These are phyloP conservation scores for Letharia lupina DNA, from an alignment of 495 filamentous ascomycete species.

Conservation along the genomic window DNA sequence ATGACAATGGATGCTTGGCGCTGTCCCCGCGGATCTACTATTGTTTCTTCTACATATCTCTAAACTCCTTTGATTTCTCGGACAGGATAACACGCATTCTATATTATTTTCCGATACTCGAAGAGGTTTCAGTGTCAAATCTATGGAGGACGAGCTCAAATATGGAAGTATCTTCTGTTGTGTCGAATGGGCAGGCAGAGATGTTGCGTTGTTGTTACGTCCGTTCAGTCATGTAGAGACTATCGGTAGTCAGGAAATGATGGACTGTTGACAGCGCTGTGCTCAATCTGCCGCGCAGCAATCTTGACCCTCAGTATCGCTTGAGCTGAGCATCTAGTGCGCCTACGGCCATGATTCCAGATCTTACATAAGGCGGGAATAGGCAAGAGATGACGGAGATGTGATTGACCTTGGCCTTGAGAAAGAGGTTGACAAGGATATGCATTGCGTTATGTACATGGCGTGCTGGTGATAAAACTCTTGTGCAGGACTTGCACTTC, in stretches of 20 bases:
- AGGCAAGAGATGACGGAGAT: neutral
- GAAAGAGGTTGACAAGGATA: neutral
- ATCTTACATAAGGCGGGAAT: neutral
- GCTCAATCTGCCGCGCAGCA: slow-evolving; percentile 19
- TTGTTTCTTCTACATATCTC: neutral
- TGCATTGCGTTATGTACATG: slow-evolving; percentile 14
- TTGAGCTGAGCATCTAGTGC: slow-evolving; percentile 14
- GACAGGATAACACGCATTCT: neutral
- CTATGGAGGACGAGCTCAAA: too few relatives aligned
- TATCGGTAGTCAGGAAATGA: slow-evolving; percentile 2
- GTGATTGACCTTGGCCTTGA: neutral
- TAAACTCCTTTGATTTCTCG: neutral
- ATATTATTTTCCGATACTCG: neutral
- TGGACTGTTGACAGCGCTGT: slow-evolving; percentile 18
- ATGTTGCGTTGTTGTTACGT: slow-evolving; percentile 20
- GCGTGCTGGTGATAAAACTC: neutral
- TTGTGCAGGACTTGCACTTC: neutral
- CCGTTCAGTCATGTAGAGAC: neutral
- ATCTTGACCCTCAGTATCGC: slow-evolving; percentile 14
- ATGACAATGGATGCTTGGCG: slow-evolving; percentile 16
- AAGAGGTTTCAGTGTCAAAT: too few relatives aligned
- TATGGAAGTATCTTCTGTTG: too few relatives aligned
- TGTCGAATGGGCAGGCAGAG: neutral
- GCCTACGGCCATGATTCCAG: slow-evolving; percentile 7
- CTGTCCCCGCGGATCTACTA: neutral